Evolutionary conservation across 306 rosid genomes (phyloP).

Genomic region (Pterocarpus macrocarpus): DNA sequence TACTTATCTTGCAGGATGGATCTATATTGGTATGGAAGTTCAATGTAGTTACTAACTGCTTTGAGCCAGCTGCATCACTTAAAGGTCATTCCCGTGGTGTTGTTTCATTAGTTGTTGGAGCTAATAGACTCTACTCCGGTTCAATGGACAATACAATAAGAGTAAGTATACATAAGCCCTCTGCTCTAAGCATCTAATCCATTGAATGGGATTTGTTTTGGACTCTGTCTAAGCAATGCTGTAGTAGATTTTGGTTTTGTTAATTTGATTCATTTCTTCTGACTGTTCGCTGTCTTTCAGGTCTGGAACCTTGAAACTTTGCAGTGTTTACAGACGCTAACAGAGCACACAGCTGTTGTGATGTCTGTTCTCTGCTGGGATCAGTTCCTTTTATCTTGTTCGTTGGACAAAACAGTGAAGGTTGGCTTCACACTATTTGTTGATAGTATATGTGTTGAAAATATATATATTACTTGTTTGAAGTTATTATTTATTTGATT

Average conservation of each 20-base stretch:
- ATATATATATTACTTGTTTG: neutral
- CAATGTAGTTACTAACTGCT: conserved; percentile 73
- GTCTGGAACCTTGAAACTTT: conserved; percentile 93
- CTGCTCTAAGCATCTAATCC: neutral
- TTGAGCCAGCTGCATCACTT: conserved; percentile 92
- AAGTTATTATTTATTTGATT: neutral
- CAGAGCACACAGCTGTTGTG: conserved; percentile 89
- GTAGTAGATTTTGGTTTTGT: conserved; percentile 26
- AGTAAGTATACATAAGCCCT: conserved; percentile 57
- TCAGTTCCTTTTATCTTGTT: conserved; percentile 89
- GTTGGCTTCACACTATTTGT: conserved; percentile 51
- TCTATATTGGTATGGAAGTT: conserved; percentile 93
- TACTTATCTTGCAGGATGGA: conserved; percentile 74
- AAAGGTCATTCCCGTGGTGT: conserved; percentile 81
- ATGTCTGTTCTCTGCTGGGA: conserved; percentile 99
- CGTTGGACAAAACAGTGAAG: conserved; percentile 91
- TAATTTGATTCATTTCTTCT: conserved; percentile 16
- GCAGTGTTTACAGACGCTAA: conserved; percentile 90
- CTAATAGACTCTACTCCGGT: conserved; percentile 94
- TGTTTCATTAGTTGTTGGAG: conserved; percentile 94
- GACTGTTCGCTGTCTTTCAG: conserved; percentile 57
- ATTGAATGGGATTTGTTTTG: neutral
- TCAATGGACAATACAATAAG: conserved; percentile 92
- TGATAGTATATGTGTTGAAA: neutral
- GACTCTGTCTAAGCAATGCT: conserved; percentile 11